Evolutionary conservation across 2,329 filamentous ascomycete species (phyloP).

Genomic region (Lachnellula suecica): DNA sequence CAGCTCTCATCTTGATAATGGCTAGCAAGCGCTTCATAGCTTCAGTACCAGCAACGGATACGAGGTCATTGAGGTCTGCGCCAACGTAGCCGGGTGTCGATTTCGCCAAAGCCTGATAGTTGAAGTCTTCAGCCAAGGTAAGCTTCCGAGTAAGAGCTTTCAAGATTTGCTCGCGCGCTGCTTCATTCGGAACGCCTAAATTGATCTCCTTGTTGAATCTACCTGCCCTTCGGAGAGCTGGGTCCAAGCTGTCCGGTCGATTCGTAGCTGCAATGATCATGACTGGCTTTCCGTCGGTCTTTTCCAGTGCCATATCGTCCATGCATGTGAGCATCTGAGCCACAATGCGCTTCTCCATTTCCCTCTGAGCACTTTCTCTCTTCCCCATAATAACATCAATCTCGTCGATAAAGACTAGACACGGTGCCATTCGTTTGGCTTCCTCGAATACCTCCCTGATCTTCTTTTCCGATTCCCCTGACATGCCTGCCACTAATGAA

Average conservation of each 20-base stretch:
- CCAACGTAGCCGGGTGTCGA: slow-evolving; percentile 91
- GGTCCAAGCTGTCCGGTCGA: slow-evolving; percentile 80
- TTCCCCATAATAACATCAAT: slow-evolving; percentile 91
- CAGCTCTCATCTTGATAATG: slow-evolving; percentile 29
- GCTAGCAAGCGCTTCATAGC: slow-evolving; percentile 37
- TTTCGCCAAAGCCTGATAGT: slow-evolving; percentile 74
- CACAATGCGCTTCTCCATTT: slow-evolving; percentile 88
- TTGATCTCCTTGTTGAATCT: slow-evolving; percentile 84
- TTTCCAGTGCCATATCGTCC: slow-evolving; percentile 73
- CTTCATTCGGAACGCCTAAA: slow-evolving; percentile 81
- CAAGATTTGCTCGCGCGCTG: slow-evolving; percentile 76
- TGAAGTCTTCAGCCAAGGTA: slow-evolving; percentile 65
- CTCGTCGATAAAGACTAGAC: slow-evolving; percentile 87
- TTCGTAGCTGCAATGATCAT: slow-evolving; percentile 92
- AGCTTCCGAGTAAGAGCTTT: slow-evolving; percentile 68
- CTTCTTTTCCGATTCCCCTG: slow-evolving; percentile 85
- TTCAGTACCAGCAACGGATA: slow-evolving; percentile 39
- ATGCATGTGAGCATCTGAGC: slow-evolving; percentile 83
- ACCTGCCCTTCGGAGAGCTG: slow-evolving; percentile 70
- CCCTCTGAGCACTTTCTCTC: slow-evolving; percentile 76
- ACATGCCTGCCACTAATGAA: slow-evolving; percentile 82
- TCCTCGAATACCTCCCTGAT: slow-evolving; percentile 85
- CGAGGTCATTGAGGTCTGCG: slow-evolving; percentile 74
- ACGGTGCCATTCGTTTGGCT: slow-evolving; percentile 81
- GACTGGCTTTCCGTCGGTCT: slow-evolving; percentile 74